Evolutionary conservation across 495 filamentous ascomycete species (phyloP).

Genomic region (Neurospora pannonica): DNA sequence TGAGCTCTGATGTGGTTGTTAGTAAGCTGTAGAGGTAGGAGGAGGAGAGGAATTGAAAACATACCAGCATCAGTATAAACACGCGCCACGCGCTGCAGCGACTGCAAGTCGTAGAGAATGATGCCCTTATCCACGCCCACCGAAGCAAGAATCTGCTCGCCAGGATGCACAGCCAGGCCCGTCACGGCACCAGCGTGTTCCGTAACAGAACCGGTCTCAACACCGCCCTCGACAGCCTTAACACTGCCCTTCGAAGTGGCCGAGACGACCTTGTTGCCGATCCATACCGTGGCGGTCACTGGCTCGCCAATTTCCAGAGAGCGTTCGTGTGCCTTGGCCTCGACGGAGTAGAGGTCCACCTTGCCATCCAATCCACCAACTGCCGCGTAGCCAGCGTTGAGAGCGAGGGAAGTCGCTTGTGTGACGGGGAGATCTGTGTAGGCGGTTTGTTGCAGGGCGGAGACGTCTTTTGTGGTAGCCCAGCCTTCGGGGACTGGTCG

Average conservation of each 20-base stretch:
- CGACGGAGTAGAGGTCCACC: constrained; percentile 69
- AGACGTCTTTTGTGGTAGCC: constrained; percentile 66
- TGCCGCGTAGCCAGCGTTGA: constrained; percentile 66
- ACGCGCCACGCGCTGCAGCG: constrained; percentile 56
- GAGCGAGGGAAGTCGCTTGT: constrained; percentile 49
- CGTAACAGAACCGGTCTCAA: constrained; percentile 52
- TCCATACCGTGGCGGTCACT: constrained; percentile 75
- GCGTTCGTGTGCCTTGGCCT: constrained; percentile 58
- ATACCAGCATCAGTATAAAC: constrained; percentile 75
- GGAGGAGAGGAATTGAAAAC: too few species aligned
- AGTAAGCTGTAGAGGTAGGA: background rate
- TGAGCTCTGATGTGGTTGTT: too few species aligned
- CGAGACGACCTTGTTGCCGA: constrained; percentile 57
- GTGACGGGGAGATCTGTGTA: constrained; percentile 59
- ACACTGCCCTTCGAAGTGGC: constrained; percentile 68
- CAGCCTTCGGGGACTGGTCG: constrained; percentile 75
- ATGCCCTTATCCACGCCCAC: constrained; percentile 90
- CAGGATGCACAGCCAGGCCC: constrained; percentile 72
- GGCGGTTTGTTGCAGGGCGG: constrained; percentile 51
- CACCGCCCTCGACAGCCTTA: constrained; percentile 64
- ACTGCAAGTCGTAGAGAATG: constrained; percentile 74
- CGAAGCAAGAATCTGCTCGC: constrained; percentile 75
- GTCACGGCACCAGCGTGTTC: constrained; percentile 75
- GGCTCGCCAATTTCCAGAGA: constrained; percentile 56
- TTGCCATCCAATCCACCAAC: constrained; percentile 70